Base-by-base conservation (phyloP, 371 early-diverging fungal species). In the Mucor mucedo region DNA sequence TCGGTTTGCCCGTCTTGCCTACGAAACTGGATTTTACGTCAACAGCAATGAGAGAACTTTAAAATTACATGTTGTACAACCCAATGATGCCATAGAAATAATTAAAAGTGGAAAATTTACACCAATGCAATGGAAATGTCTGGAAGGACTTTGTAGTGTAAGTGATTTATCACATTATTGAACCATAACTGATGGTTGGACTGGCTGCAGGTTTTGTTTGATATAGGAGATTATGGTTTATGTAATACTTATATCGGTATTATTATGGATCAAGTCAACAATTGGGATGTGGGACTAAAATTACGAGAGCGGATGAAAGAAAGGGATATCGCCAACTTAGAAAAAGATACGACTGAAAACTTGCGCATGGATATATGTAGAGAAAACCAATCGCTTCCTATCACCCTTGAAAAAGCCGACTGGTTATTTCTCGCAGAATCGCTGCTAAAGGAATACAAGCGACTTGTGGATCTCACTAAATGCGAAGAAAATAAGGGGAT, bases 101-200 rank as follows among this genome's bases (percentile, higher is more conserved):
- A 41, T 76, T 10, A 32, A 27, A n/a, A 48, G 52, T 3, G 54
- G 62, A 8, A 33, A 59, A 10, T 41, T 78, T 2, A 72, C 74
- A 5, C 83, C 84, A 10, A 65, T 73, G 27, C 85, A 87, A 33
- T 87, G 87, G 87, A 62, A 60, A 49, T 87, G 87, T 38, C 42
- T 87, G 32, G 86, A 86, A 58, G 79, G 83, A 0, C 49, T 89
- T 11, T 85, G 87, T 47, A 69, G 78, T 42, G 88, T 85, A 71
- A 47, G 70, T 28, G 4, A 47, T 21, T 21, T 21, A 4, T 1
- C 47, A 8, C 47, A 9, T 21, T 21, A 21, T 47, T 47, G 47
- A 21, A 21, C 21, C 21, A 21, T 21, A 21, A 47, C 21, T 47
- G 47, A 47, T 47, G 9, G 35, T 6, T 35, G 27, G 27, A 7